A percentile compares a stretch with the other conserved stretches of the same genome.
These are phyloP conservation scores for Trichoderma pleuroti DNA, from an alignment of 2,329 filamentous ascomycete species.

Conservation along the genomic window DNA sequence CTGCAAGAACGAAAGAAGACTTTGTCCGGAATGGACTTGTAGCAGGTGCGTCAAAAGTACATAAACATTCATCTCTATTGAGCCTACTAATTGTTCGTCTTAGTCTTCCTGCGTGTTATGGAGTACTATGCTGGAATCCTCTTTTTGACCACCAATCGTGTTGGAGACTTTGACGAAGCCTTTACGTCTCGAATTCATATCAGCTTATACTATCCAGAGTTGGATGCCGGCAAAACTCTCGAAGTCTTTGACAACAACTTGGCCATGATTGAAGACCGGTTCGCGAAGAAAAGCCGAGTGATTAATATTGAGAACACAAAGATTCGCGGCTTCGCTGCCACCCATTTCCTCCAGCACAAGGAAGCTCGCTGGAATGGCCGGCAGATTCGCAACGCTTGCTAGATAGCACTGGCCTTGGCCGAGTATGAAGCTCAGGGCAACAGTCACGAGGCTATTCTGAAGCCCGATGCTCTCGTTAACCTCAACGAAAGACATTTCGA, in stretches of 20 bases:
- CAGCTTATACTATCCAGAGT: slow-evolving; percentile 29
- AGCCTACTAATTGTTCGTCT: too few relatives aligned
- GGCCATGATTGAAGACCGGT: slow-evolving; percentile 23
- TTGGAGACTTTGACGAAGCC: slow-evolving; percentile 34
- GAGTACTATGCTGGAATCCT: slow-evolving; percentile 38
- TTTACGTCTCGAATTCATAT: slow-evolving; percentile 37
- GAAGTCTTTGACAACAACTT: slow-evolving; percentile 21
- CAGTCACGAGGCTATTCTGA: slow-evolving; percentile 16
- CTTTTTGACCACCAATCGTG: slow-evolving; percentile 36
- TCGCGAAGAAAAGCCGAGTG: background rate
- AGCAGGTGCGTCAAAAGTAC: slow-evolving; percentile 21
- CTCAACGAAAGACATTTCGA: slow-evolving; percentile 22
- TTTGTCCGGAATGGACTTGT: slow-evolving; percentile 34
- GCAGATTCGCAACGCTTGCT: slow-evolving; percentile 22
- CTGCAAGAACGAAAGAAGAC: slow-evolving; percentile 23
- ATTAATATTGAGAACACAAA: background rate
- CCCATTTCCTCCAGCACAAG: background rate
- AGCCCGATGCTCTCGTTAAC: slow-evolving; percentile 18
- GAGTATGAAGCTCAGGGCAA: slow-evolving; percentile 31
- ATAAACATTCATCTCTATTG: background rate
- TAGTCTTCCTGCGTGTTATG: slow-evolving; percentile 36
- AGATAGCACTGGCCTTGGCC: slow-evolving; percentile 28
- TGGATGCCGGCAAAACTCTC: background rate
- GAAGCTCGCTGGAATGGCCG: slow-evolving; percentile 20
- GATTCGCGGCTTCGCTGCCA: background rate